Evolutionary conservation across 139 green algal species (phyloP), one percentile per base, ranked within the genome.

Genomic region (Chlamydomonas eustigma): DNA sequence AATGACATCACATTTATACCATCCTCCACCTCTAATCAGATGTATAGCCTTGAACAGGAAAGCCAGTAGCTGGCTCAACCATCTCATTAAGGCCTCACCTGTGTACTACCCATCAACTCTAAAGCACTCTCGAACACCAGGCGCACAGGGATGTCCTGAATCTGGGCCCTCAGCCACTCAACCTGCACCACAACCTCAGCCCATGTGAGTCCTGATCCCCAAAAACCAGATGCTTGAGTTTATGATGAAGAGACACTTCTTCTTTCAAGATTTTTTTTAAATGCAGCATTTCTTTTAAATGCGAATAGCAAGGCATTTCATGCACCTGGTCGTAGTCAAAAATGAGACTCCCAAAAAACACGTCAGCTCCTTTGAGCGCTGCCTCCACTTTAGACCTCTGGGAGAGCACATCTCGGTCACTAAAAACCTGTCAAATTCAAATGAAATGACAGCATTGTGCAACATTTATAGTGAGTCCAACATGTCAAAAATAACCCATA

Each of bases 81-180:
- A 93, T 3, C 77, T 64, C 69, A 95, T n/a, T n/a, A 94, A 28
- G 76, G 81, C 30, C 88, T 79, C 28, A 92, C 76, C 63, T 79
- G 73, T 24, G 93, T 98, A 30, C 37, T 73, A 22, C 80, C 76
- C 96, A 99, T 99, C 4, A 99, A 89, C 86, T 99, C 94, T 65
- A 99, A 85, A 0, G 93, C 90, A 4, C 85, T 95, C 87, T 99
- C 96, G 85, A 99, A 99, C 25, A 97, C 88, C 68, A 99, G 86
- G 2, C 94, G 86, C 35, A 92, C 76, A 0, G 94, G 94, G 2
- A 99, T 83, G 25, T 76, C 34, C 0, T 74, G 37, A 1, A 98
- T 58, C 0, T 74, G 80, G 25, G 77, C 38, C 0, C 83, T 73
- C 69, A 99, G 86, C 96, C 96, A 99, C 83, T 98, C 92, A 28